A percentile compares a stretch with the other conserved stretches of the same genome.
phyloP scores from a whole-genome alignment of 129 eudicot species.

The Deinandra increscens region DNA sequence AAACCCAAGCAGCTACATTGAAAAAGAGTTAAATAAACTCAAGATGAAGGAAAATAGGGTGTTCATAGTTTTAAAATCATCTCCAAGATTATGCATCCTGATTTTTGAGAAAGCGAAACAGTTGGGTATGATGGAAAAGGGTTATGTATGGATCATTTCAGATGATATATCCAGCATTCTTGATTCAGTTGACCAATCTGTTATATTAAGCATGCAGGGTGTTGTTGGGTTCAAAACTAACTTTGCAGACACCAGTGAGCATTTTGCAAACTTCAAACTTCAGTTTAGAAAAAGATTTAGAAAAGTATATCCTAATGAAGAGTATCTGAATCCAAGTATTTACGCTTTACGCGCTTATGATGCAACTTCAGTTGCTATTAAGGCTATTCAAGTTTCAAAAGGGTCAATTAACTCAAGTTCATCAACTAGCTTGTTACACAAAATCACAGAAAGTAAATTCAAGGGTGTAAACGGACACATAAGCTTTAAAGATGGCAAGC shows the following conservation, averaged over 20 bases:
- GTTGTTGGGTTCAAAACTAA: slow-evolving; percentile 51
- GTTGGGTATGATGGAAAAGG: slow-evolving; percentile 61
- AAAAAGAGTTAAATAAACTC: slow-evolving; percentile 38
- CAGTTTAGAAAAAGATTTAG: slow-evolving; percentile 46
- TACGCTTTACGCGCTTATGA: slow-evolving; percentile 55
- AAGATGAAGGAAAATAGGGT: slow-evolving; percentile 41
- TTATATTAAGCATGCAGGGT: slow-evolving; percentile 57
- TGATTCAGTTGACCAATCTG: slow-evolving; percentile 45
- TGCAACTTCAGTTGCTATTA: slow-evolving; percentile 38
- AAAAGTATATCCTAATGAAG: slow-evolving; percentile 49
- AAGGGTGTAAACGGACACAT: slow-evolving; percentile 48
- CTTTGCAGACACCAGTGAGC: slow-evolving; percentile 21
- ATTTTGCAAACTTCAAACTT: slow-evolving; percentile 36
- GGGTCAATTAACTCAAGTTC: neutral
- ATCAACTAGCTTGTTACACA: slow-evolving; percentile 15
- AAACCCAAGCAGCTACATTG: slow-evolving; percentile 31
- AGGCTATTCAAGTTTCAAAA: slow-evolving; percentile 26
- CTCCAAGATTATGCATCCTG: slow-evolving; percentile 36
- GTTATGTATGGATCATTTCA: slow-evolving; percentile 59
- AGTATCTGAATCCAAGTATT: slow-evolving; percentile 40
- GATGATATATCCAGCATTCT: slow-evolving; percentile 57
- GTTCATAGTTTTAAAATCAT: slow-evolving; percentile 43
- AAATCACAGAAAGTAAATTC: slow-evolving; percentile 24
- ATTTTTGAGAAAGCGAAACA: slow-evolving; percentile 52
- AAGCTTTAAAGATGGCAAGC: slow-evolving; percentile 43